Evolutionary conservation across 768 basidiomycete genomes (phyloP).

Genomic region (Kwoniella sp.): DNA sequence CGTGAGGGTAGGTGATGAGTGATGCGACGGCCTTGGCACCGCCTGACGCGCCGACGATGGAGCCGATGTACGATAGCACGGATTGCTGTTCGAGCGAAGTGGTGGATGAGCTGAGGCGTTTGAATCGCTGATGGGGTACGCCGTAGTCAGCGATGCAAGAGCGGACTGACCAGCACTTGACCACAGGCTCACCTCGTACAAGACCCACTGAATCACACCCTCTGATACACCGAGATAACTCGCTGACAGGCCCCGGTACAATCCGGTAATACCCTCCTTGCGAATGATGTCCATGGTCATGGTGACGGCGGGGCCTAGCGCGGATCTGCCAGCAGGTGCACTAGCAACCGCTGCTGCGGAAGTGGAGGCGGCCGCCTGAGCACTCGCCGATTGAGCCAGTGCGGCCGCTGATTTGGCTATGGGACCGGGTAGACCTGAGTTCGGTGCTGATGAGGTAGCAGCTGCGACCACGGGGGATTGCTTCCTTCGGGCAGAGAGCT

Average conservation of each 20-base stretch:
- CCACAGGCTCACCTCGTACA: conserved; percentile 64
- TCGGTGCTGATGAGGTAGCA: conserved; percentile 11
- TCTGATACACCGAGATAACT: conserved; percentile 95
- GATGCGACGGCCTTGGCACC: conserved; percentile 90
- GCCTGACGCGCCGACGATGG: conserved; percentile 81
- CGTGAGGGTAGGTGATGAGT: conserved; percentile 95
- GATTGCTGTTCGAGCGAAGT: conserved; percentile 14
- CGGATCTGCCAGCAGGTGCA: conserved; percentile 2
- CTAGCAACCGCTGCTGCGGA: conserved; percentile 8
- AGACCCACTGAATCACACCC: conserved; percentile 91
- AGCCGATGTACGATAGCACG: conserved; percentile 24
- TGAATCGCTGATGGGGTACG: conserved; percentile 57
- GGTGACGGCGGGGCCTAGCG: conserved; percentile 28
- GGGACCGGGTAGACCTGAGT: conserved; percentile 21
- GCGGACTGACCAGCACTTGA: too few species aligned
- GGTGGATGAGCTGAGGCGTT: conserved; percentile 56
- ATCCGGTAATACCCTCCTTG: conserved; percentile 76
- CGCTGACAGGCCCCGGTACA: conserved; percentile 92
- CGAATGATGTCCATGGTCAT: conserved; percentile 67
- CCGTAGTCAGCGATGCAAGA: neutral
- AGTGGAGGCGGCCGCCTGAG: conserved; percentile 3
- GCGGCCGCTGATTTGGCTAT: conserved; percentile 36
- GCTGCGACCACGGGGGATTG: conserved; percentile 15
- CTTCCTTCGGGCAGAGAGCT: conserved; percentile 56
- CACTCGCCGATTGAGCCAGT: conserved; percentile 6